A percentile compares a stretch with the other conserved stretches of the same genome.
Conservation (phyloP, 2,329 filamentous ascomycete genomes). For the Aspergillus piperis region DNA sequence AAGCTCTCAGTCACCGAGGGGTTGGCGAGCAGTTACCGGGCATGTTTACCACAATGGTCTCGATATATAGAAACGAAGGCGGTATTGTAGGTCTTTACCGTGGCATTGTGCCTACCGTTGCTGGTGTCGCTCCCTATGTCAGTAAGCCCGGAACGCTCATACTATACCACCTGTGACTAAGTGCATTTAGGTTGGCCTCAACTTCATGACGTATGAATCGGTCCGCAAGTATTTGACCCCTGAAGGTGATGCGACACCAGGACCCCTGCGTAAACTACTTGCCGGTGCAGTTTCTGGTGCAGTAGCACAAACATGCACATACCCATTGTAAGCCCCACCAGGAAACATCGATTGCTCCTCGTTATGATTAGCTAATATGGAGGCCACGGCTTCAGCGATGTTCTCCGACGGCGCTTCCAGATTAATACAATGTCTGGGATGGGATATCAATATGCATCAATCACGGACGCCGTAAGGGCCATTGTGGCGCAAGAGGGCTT, state of each 20-base stretch:
- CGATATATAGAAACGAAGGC: slow-evolving; percentile 91
- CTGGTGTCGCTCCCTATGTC: slow-evolving; percentile 93
- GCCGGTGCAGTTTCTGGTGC: slow-evolving; percentile 95
- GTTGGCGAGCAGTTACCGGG: slow-evolving; percentile 70
- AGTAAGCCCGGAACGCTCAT: slow-evolving; percentile 24
- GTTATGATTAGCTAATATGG: not conserved
- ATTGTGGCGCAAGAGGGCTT: slow-evolving; percentile 84
- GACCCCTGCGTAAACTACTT: slow-evolving; percentile 74
- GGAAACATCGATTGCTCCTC: not conserved
- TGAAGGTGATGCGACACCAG: slow-evolving; percentile 83
- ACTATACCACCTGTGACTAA: slow-evolving; percentile 11
- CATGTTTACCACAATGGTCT: slow-evolving; percentile 81
- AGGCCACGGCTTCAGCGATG: slow-evolving; percentile 65
- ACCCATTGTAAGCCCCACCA: slow-evolving; percentile 76
- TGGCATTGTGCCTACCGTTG: slow-evolving; percentile 89
- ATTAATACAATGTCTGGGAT: slow-evolving; percentile 99
- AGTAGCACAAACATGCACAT: slow-evolving; percentile 95
- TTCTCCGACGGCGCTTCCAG: slow-evolving; percentile 89
- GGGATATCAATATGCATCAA: slow-evolving; percentile 90
- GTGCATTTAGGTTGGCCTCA: slow-evolving; percentile 73
- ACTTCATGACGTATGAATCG: slow-evolving; percentile 98
- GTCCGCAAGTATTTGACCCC: slow-evolving; percentile 81
- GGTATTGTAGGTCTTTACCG: slow-evolving; percentile 85
- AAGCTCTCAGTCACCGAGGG: slow-evolving; percentile 65
- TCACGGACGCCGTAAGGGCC: slow-evolving; percentile 77